Base-by-base conservation (phyloP, 1,139 yeast species). In the Debaryomyces robertsiae region DNA sequence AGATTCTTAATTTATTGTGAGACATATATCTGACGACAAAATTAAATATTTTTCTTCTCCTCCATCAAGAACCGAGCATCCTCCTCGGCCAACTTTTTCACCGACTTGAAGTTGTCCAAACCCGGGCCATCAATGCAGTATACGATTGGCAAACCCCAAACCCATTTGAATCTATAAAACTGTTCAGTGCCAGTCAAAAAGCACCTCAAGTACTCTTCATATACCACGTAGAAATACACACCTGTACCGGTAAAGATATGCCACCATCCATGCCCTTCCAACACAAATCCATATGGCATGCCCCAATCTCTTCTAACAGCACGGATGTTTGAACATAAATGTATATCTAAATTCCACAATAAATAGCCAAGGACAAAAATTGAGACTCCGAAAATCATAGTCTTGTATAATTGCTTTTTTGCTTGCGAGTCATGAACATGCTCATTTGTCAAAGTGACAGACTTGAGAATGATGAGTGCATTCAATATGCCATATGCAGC, bases 221-320 rank as follows among this genome's bases (percentile, higher is more conserved):
- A 88, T 11, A 88, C 88, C 46, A 77, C 64, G 46, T 69, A 73
- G 52, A 58, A 71, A 52, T 75, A 75, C 9, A 75, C 71, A 2
- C 95, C 96, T 9, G 81, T 69, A 2, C 95, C 95, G 0, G 95
- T 88, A 47, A 88, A 75, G 24, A 88, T 68, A 59, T 93, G 98
- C 98, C 98, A 93, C 98, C 98, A 93, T 13, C 95, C 96, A 58
- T 93, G 98, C 25, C 96, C 86, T 60, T 93, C 98, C 29, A 93
- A 71, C 9, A 93, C 50, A 48, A 89, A 79, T 1, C 98, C 98
- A 44, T 85, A 79, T 1, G 98, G 98, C 69, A 90, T 77, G 2
- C 96, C 95, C 57, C 75, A 68, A 2, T 63, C 52, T 48, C 95
- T 77, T 60, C 98, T 79, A 30, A 80, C 59, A 6, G 65, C 49